phyloP scores from a whole-genome alignment of 306 rosid genomes.

The Argentina anserina region DNA sequence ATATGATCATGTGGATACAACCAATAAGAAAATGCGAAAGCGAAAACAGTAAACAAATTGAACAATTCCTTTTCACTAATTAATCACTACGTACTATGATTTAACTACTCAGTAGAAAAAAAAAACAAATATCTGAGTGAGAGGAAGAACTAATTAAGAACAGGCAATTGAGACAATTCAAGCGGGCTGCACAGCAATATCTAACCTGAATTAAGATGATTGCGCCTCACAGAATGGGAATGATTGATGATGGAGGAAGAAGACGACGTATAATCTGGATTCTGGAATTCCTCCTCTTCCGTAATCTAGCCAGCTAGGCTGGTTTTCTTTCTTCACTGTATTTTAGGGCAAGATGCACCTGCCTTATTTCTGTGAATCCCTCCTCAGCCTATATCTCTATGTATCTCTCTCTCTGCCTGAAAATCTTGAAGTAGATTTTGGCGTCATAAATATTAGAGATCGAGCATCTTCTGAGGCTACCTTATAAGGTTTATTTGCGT shows the following conservation, averaged over 20 bases:
- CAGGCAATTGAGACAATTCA: too few relatives aligned
- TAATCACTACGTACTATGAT: not conserved
- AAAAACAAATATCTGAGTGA: not conserved
- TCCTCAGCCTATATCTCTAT: not conserved
- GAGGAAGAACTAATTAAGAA: not conserved
- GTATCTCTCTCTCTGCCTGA: not conserved
- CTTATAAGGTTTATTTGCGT: conserved; percentile 4
- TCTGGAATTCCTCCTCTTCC: not conserved
- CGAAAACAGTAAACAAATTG: not conserved
- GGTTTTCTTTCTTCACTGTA: not conserved
- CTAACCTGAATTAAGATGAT: not conserved
- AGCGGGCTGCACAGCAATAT: not conserved
- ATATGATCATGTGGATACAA: not conserved
- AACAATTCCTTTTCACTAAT: not conserved
- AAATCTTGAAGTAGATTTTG: conserved; percentile 5
- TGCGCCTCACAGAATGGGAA: not conserved
- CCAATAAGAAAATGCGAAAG: not conserved
- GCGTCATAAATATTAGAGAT: not conserved
- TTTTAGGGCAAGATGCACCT: not conserved
- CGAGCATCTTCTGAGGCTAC: conserved; percentile 3
- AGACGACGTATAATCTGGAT: not conserved
- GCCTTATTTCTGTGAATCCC: not conserved
- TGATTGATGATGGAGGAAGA: not conserved
- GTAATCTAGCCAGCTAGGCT: not conserved
- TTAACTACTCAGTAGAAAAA: not conserved